Conservation (phyloP, 2,329 filamentous ascomycete genomes). For the Bimuria novae-zelandiae region DNA sequence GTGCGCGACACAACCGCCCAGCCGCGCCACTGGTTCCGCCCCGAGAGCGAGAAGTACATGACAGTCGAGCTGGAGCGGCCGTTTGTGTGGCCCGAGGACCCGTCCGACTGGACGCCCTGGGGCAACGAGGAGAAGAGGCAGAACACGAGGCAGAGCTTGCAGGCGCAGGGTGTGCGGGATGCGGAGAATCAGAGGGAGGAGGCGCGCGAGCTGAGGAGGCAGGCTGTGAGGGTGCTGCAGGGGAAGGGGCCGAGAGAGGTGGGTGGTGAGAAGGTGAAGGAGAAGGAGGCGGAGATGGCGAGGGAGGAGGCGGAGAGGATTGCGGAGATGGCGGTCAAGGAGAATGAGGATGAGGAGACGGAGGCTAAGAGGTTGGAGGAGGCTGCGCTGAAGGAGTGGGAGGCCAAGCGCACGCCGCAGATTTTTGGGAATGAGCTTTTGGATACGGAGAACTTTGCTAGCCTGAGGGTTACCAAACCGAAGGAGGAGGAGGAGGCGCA, state of each 20-base stretch:
- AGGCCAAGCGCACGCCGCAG: conserved; percentile 28
- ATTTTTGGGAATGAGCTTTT: conserved; percentile 6
- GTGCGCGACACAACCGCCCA: conserved; percentile 58
- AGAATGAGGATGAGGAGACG: conserved; percentile 12
- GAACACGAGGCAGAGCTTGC: conserved; percentile 27
- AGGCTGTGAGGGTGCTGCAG: conserved; percentile 33
- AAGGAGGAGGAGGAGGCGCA: not conserved
- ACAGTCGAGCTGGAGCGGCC: conserved; percentile 85
- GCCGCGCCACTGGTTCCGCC: conserved; percentile 67
- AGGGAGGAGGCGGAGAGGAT: conserved; percentile 13
- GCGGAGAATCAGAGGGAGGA: conserved; percentile 19
- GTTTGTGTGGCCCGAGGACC: conserved; percentile 82
- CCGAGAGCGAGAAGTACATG: conserved; percentile 84
- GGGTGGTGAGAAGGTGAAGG: not conserved
- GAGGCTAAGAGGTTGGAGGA: conserved; percentile 25
- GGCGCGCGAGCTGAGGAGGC: conserved; percentile 27
- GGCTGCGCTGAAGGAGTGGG: conserved; percentile 45
- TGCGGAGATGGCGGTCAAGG: conserved; percentile 10
- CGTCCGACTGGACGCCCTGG: conserved; percentile 57
- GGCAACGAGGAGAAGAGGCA: conserved; percentile 51
- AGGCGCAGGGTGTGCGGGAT: conserved; percentile 13
- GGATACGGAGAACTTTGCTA: not conserved
- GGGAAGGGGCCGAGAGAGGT: too few species aligned
- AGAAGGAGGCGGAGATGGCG: conserved; percentile 6
- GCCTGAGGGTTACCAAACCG: not conserved